Evolutionary conservation across 352 stramenopile species (phyloP).

Genomic region (Poterioochromonas sp.): DNA sequence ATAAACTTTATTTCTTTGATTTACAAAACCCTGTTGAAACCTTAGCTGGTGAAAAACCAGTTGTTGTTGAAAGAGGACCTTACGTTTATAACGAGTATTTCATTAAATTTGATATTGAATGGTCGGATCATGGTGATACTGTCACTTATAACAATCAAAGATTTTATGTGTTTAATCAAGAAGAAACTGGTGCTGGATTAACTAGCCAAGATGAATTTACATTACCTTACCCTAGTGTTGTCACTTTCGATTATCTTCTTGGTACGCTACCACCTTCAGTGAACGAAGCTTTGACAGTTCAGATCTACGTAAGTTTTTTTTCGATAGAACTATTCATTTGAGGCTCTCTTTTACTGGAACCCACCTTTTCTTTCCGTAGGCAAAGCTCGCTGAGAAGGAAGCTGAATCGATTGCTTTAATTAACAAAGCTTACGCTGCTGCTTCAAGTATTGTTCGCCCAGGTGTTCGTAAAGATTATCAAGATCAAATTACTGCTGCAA

Average conservation of each 20-base stretch:
- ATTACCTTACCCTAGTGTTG: conserved; percentile 19
- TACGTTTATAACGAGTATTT: conserved; percentile 33
- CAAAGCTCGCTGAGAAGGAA: too few species aligned
- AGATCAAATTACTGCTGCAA: too few species aligned
- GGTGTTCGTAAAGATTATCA: too few species aligned
- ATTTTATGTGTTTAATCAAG: conserved; percentile 31
- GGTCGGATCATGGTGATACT: conserved; percentile 24
- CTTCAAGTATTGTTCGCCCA: too few species aligned
- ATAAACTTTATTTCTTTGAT: conserved; percentile 27
- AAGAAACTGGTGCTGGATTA: neutral
- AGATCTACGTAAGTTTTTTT: neutral
- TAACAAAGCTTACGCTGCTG: neutral
- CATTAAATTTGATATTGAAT: conserved; percentile 35
- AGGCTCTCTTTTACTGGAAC: neutral
- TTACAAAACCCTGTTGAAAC: conserved; percentile 23
- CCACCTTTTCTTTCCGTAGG: too few species aligned
- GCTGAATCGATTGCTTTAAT: neutral
- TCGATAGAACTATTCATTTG: neutral
- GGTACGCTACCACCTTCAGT: neutral
- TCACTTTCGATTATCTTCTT: conserved; percentile 31
- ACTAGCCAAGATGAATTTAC: neutral
- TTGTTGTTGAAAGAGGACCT: conserved; percentile 28
- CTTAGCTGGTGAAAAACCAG: conserved; percentile 6
- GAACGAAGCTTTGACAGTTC: neutral
- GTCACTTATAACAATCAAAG: conserved; percentile 30